Evolutionary conservation across 1,139 yeast genomes (phyloP), one percentile per base, ranked within the genome.

Genomic region (Nadsonia commutata): DNA sequence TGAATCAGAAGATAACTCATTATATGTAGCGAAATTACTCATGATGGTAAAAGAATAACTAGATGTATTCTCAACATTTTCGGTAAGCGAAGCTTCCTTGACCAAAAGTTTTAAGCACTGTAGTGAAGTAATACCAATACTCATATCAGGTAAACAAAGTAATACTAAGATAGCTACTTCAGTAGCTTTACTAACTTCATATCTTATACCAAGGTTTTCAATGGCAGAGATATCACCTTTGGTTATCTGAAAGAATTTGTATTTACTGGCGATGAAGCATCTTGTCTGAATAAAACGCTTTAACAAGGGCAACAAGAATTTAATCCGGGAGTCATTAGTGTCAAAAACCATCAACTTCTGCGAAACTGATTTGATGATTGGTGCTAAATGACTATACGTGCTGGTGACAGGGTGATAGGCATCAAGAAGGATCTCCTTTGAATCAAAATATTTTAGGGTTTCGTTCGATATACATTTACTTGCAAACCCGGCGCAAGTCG

Each of bases 121-220:
- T 43, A 71, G 68, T 7, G 80, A 71, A 40, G 73, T 60, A 45
- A 69, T 66, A 55, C 76, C 77, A 42, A 73, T 69, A 41, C 74
- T 78, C 40, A 72, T 65, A 47, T 75, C 78, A 47, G 76, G 77
- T 0, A 80, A 71, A 49, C 80, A 71, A 31, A 78, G 59, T 2
- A 73, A 65, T 39, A 75, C 58, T 18, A 75, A 59, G 54, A 72
- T 54, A 27, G 71, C 62, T 52, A 71, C 68, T 57, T 77, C 78
- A 49, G 66, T 58, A 58, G 45, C 62, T 50, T 52, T 43, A 21
- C 59, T 53, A 13, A 59, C 52, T n/a, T 53, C 53, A 13, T 45
- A 40, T 6, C 66, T 53, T 3, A 63, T 55, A 9, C 51, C 52
- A 44, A 49, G 42, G 13, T 48, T 39, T 42, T 58, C 62, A 18